A percentile compares a stretch with the other conserved stretches of the same genome.
Conservation (phyloP, 2,329 filamentous ascomycete genomes). For the Stachybotrys chartarum region DNA sequence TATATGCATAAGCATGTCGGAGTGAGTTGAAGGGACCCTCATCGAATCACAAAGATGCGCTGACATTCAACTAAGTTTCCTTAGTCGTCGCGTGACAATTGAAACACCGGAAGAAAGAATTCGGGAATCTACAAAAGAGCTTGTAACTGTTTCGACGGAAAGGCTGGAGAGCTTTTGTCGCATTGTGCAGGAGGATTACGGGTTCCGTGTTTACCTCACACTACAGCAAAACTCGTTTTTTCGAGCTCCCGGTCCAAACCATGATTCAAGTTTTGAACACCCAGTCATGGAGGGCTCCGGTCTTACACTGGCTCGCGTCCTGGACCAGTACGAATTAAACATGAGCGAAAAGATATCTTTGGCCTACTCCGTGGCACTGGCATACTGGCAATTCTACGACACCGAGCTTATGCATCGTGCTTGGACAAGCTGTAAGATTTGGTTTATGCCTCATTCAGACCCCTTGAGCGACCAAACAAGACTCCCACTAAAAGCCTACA, state of each 20-base stretch:
- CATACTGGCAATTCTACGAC: background rate
- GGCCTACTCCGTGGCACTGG: background rate
- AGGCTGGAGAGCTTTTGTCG: background rate
- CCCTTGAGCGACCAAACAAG: background rate
- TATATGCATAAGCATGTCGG: background rate
- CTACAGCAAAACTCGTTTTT: background rate
- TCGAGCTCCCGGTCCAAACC: background rate
- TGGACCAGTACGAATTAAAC: background rate
- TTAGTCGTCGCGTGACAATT: background rate
- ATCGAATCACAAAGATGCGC: background rate
- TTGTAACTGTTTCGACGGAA: background rate
- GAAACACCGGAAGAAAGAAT: background rate
- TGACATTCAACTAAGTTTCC: background rate
- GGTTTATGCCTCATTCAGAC: background rate
- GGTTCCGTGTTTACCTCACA: background rate
- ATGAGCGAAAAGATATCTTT: background rate
- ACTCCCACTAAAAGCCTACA: background rate
- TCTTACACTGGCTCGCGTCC: background rate
- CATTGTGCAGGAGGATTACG: background rate
- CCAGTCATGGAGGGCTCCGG: background rate
- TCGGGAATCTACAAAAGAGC: background rate
- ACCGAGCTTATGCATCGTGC: background rate
- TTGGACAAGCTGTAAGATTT: background rate
- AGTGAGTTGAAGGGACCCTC: background rate
- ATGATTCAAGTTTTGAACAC: background rate